These are phyloP conservation scores for Yamagishiella unicocca DNA, from an alignment of 139 green algal genomes.

Conservation along the genomic window DNA sequence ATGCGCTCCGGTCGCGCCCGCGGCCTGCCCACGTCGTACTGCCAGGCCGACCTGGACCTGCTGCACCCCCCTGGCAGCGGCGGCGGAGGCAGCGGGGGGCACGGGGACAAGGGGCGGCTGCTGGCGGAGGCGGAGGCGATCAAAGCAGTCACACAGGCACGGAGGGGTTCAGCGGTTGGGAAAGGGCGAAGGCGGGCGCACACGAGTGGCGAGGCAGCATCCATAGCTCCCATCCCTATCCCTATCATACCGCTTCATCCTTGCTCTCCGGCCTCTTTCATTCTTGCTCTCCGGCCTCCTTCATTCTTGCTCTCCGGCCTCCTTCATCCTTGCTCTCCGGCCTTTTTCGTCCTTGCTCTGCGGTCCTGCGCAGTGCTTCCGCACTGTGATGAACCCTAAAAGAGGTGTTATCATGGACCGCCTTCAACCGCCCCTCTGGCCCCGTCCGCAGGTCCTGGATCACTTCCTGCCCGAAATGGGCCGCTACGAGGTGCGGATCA, in stretches of 20 bases:
- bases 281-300: too few species aligned
- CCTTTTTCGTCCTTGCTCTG: too few species aligned
- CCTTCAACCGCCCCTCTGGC: neutral
- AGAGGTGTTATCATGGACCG: too few species aligned
- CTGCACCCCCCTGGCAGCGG: slow-evolving; percentile 20
- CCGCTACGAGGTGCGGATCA: slow-evolving; percentile 69
- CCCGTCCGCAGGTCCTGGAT: slow-evolving; percentile 51
- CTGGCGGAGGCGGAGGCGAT: slow-evolving; percentile 70
- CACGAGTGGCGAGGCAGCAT: too few species aligned
- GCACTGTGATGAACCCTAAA: too few species aligned
- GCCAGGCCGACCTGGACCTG: slow-evolving; percentile 56
- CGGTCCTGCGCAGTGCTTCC: too few species aligned
- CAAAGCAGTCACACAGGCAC: slow-evolving; percentile 67
- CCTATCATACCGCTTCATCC: too few species aligned
- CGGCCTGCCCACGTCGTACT: slow-evolving; percentile 64
- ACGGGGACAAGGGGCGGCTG: slow-evolving; percentile 55
- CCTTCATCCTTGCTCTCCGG: too few species aligned
- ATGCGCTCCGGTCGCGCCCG: slow-evolving; percentile 51
- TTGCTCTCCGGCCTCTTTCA: too few species aligned
- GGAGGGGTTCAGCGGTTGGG: neutral
- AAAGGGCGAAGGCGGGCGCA: neutral
- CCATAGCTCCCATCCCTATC: too few species aligned
- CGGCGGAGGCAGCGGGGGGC: neutral
- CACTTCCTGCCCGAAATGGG: slow-evolving; percentile 59
- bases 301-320: too few species aligned